Evolutionary conservation across 208 protist species (phyloP).

Genomic region (Endotrypanum monterogeii): DNA sequence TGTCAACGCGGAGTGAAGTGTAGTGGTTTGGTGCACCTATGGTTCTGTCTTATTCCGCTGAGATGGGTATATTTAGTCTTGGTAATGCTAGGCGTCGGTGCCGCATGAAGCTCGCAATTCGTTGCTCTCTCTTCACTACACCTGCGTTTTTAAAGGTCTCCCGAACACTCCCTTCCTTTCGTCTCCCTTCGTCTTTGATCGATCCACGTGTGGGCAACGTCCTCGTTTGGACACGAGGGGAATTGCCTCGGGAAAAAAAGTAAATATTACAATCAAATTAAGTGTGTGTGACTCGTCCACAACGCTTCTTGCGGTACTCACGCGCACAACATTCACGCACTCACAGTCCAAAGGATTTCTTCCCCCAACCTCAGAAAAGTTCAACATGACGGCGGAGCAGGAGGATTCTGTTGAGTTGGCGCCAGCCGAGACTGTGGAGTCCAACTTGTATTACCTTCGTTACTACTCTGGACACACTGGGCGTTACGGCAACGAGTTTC

Average conservation of each 20-base stretch:
- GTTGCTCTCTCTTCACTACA: not conserved
- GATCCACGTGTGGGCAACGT: not conserved
- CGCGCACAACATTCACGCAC: not conserved
- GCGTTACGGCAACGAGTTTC: constrained; percentile 90
- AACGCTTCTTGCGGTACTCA: not conserved
- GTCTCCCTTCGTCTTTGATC: not conserved
- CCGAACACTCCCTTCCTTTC: not conserved
- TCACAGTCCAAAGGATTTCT: not conserved
- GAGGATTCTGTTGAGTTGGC: not conserved
- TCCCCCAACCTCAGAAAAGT: not conserved
- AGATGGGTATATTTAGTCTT: not conserved
- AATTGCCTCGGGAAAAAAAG: not conserved
- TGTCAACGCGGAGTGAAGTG: not conserved
- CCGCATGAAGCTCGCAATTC: not conserved
- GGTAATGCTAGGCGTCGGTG: not conserved
- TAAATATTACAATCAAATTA: not conserved
- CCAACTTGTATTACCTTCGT: constrained; percentile 76
- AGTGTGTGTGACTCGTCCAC: not conserved
- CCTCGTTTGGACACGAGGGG: not conserved
- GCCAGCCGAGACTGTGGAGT: constrained; percentile 62
- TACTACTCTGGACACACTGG: constrained; percentile 89
- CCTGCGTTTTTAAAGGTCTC: not conserved
- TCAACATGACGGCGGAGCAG: constrained; percentile 16
- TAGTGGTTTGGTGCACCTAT: not conserved
- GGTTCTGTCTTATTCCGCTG: not conserved